A percentile compares a stretch with the other conserved stretches of the same genome.
These are phyloP conservation scores for Turnera subulata DNA, from an alignment of 345 rosid genomes.

Conservation along the genomic window DNA sequence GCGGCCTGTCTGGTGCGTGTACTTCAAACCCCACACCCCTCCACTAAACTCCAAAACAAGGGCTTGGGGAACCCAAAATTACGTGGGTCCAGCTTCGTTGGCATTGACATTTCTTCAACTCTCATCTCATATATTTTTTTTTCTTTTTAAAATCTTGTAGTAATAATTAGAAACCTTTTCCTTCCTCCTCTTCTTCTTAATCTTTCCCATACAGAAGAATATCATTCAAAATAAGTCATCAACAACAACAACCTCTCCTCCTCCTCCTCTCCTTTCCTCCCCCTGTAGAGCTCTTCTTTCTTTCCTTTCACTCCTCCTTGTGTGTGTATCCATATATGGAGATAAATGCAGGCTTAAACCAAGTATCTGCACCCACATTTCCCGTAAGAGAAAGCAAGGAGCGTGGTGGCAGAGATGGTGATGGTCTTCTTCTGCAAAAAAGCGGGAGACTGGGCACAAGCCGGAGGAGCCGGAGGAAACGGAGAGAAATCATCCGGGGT, in stretches of 20 bases:
- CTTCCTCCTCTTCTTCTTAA: not conserved
- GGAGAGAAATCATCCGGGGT: too few relatives aligned
- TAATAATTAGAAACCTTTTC: conserved; percentile 16
- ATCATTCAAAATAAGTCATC: not conserved
- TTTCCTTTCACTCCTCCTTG: not conserved
- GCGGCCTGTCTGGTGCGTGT: too few relatives aligned
- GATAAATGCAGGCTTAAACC: conserved; percentile 30
- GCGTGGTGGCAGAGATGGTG: not conserved
- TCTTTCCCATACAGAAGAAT: too few relatives aligned
- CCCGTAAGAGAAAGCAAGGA: not conserved
- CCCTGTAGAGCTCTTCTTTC: not conserved
- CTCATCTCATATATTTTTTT: too few relatives aligned
- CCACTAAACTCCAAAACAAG: conserved; percentile 1
- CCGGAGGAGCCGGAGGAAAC: conserved; percentile 2
- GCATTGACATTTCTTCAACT: conserved; percentile 42
- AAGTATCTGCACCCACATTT: conserved; percentile 14
- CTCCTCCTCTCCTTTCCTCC: conserved; percentile 12
- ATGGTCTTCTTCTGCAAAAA: too few relatives aligned
- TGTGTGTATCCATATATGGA: conserved; percentile 19
- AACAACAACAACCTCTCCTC: not conserved
- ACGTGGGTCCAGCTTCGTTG: conserved; percentile 36
- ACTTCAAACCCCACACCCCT: not conserved
- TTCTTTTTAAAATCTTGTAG: too few relatives aligned
- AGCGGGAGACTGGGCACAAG: not conserved
- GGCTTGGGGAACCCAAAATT: conserved; percentile 16